phyloP scores from a whole-genome alignment of 164 flowering plant genomes.

The Brasenia schreberi region DNA sequence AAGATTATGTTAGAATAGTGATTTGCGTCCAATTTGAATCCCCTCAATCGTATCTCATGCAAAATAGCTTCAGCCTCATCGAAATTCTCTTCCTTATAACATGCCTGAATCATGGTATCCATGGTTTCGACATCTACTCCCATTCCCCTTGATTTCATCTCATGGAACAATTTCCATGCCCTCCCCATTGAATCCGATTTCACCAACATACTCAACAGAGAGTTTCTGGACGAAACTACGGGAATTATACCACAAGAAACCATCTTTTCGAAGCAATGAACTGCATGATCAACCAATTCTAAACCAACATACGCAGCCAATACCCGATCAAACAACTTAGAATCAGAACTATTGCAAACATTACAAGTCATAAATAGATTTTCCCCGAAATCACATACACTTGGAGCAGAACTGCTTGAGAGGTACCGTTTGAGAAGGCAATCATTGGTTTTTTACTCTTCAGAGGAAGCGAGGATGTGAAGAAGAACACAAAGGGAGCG shows the following conservation, averaged over 20 bases:
- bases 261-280: constrained; percentile 32
- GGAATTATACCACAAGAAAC: constrained; percentile 22
- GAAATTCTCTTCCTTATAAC: constrained; percentile 36
- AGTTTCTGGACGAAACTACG: constrained; percentile 14
- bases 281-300: constrained; percentile 26
- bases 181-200: constrained; percentile 20
- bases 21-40: constrained; percentile 25
- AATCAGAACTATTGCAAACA: constrained; percentile 20
- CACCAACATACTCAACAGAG: constrained; percentile 30
- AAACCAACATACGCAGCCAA: constrained; percentile 31
- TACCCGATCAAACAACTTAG: constrained; percentile 27
- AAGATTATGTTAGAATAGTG: constrained; percentile 29
- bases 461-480: constrained; percentile 28
- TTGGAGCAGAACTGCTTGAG: constrained; percentile 15
- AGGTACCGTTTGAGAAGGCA: constrained; percentile 19
- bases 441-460: constrained; percentile 4
- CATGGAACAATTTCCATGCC: constrained; percentile 24
- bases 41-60: constrained; percentile 30
- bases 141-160: constrained; percentile 25
- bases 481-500: constrained; percentile 39
- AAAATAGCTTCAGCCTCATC: constrained; percentile 40
- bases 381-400: constrained; percentile 16
- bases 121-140: constrained; percentile 28
- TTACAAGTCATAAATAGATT: constrained; percentile 20
- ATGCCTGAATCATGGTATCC: constrained; percentile 36